Base-by-base conservation (phyloP, 2,329 filamentous ascomycete genomes). In the Berkeleyomyces rouxiae region DNA sequence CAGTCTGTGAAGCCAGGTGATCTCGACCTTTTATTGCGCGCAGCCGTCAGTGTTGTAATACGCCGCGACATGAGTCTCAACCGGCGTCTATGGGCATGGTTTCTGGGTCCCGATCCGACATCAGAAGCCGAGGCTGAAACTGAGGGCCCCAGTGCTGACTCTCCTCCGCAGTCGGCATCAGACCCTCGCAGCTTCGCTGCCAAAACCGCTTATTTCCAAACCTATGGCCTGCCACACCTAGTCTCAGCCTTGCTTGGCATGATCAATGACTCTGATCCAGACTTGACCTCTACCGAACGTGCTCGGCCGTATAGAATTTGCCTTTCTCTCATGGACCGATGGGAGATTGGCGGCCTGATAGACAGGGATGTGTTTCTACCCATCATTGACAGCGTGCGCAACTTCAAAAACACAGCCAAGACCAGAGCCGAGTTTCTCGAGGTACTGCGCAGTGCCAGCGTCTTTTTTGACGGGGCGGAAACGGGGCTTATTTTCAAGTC, bases 391-490 rank as follows among this genome's bases (percentile, higher is more conserved):
- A 95, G 86, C 68, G 85, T 95, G 44, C 84, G 86, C 67, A 76
- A 78, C 55, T 97, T 90, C 74, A 85, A 90, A 72, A 75, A 77
- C 36, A 77, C 76, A 60, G 82, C 86, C 9, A 73, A 79, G 0
- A 79, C 79, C n/a, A 86, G 86, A 69, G 74, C 80, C 5, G 84
- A 92, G 64, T 90, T 93, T 65, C 79, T 83, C 11, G 93, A 99
- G 72, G 90, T 97, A 2, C 79, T 97, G 67, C 84, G 89, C 67
- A 97, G 92, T 70, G 93, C 92, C 4, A 95, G 88, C 70, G 86
- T 93, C 47, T 99, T 99, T 74, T 99, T 99, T 68, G 93, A 99
- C 70, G 92, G 92, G 4, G 92, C 97, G 46, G 93, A 99, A 73
- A 95, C 91, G 68, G 87, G 88, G 6, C 77, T 97, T 23, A 96